Evolutionary conservation across 148 eudicot species (phyloP), one percentile per base, ranked within the genome.

Genomic region (Beta vulgaris): DNA sequence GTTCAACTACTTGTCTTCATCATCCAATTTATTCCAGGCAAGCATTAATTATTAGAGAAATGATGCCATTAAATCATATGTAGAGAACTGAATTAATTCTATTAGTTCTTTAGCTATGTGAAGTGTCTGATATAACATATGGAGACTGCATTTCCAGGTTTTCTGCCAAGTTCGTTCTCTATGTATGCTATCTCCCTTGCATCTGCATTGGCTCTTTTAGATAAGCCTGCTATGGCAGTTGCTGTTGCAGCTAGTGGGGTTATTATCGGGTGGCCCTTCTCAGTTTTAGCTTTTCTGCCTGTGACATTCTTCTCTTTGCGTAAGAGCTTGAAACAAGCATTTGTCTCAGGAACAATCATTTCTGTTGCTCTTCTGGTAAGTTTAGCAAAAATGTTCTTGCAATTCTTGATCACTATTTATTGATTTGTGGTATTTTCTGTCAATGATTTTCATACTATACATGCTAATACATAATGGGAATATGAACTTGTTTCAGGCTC

Each of bases 171-270:
- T 84, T 90, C 99, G 59, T 95, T 95, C 85, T 87, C 99, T 42
- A 95, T 92, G 99, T 92, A 95, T 86, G 91, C 89, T 46, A 90
- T 95, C 76, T 95, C 99, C 72, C 96, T 95, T 49, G 85, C 99
- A 3, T 92, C 97, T 42, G 99, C 97, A 23, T 72, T 95, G 71
- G 87, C 82, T 85, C 99, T 95, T 43, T 83, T 91, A 46, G 96
- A 85, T 71, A 95, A 77, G 77, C 92, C 84, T 55, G 93, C 90
- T 69, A 75, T 85, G 83, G 94, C 94, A 55, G 91, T 95, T 78
- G 86, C 90, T 32, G 84, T 82, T 82, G 91, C 99, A 53, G 96
- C 93, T 44, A 76, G 86, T 58, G 99, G 97, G 62, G 96, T 91
- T 63, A 86, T 95, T 73, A 86, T 92, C 71, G 99, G 97, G 36